phyloP scores from a whole-genome alignment of 108 stramenopile genomes.

The Schizochytrium sp. region DNA sequence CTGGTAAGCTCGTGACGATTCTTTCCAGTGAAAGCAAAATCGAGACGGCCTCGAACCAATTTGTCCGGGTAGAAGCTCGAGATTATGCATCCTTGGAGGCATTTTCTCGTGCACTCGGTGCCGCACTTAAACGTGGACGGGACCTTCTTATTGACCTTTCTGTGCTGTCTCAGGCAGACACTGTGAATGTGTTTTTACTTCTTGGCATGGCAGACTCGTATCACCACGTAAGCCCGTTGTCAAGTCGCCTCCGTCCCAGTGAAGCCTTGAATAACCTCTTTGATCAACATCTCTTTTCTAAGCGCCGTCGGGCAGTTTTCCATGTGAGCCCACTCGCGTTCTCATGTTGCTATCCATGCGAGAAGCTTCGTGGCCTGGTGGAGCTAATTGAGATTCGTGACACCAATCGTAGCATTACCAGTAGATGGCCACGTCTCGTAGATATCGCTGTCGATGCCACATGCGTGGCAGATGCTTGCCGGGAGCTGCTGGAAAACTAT shows the following conservation, averaged over 20 bases:
- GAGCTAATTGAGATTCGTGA: conserved; percentile 28
- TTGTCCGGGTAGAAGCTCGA: conserved; percentile 11
- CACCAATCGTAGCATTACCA: background rate
- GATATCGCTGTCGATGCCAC: conserved; percentile 9
- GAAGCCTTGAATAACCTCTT: background rate
- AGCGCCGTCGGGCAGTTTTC: background rate
- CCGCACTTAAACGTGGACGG: conserved; percentile 36
- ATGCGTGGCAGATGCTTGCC: conserved; percentile 31
- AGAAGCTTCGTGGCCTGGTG: conserved; percentile 1
- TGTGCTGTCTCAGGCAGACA: conserved; percentile 50
- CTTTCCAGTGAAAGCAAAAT: conserved; percentile 12
- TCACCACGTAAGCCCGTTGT: background rate
- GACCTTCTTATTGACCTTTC: conserved; percentile 16
- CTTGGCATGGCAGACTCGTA: conserved; percentile 33
- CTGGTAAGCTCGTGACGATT: conserved; percentile 52
- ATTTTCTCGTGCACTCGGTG: conserved; percentile 35
- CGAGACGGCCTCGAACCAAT: background rate
- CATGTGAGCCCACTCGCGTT: conserved; percentile 46
- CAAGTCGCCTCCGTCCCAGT: conserved; percentile 36
- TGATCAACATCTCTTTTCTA: background rate
- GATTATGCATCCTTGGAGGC: conserved; percentile 26
- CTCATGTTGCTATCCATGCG: conserved; percentile 13
- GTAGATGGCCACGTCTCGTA: conserved; percentile 16
- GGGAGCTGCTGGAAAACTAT: conserved; percentile 21
- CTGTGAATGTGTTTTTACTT: background rate